These are phyloP conservation scores for Phytomonas sp. DNA, from an alignment of 208 protist genomes.

Conservation along the genomic window DNA sequence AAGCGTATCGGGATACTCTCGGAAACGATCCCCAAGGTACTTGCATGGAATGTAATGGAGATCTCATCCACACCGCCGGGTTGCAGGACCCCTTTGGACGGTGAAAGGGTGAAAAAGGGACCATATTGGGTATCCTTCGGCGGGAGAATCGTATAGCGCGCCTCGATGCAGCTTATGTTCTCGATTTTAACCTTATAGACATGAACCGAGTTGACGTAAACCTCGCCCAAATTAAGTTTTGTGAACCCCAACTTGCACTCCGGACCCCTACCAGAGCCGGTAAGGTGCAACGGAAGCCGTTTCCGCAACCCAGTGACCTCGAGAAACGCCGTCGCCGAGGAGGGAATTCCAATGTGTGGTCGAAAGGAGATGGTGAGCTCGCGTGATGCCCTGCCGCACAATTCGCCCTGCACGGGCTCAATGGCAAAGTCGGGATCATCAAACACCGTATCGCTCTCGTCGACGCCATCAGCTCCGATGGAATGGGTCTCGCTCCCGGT, in stretches of 20 bases:
- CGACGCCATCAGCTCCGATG: constrained; percentile 2
- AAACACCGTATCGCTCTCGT: neutral
- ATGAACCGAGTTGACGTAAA: constrained; percentile 92
- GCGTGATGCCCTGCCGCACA: constrained; percentile 61
- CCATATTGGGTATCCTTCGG: constrained; percentile 17
- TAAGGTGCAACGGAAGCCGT: constrained; percentile 76
- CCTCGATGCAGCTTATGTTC: constrained; percentile 89
- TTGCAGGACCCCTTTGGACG: constrained; percentile 58
- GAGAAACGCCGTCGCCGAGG: constrained; percentile 67
- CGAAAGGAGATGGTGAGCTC: constrained; percentile 90
- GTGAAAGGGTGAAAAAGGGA: constrained; percentile 75
- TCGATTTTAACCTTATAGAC: constrained; percentile 86
- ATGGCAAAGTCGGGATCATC: constrained; percentile 83
- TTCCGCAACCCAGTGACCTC: constrained; percentile 60
- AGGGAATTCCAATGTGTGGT: constrained; percentile 72
- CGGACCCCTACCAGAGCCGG: constrained; percentile 81
- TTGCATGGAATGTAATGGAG: constrained; percentile 69
- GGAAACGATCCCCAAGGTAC: constrained; percentile 83
- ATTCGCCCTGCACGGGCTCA: constrained; percentile 68
- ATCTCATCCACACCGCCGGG: constrained; percentile 58
- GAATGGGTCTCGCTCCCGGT: neutral
- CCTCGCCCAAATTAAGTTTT: constrained; percentile 87
- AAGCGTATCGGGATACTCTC: constrained; percentile 88
- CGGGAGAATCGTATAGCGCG: constrained; percentile 73
- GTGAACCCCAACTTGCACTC: constrained; percentile 86